Evolutionary conservation across 2,329 filamentous ascomycete species (phyloP), one percentile per base, ranked within the genome.

Genomic region (Verticillium longisporum): DNA sequence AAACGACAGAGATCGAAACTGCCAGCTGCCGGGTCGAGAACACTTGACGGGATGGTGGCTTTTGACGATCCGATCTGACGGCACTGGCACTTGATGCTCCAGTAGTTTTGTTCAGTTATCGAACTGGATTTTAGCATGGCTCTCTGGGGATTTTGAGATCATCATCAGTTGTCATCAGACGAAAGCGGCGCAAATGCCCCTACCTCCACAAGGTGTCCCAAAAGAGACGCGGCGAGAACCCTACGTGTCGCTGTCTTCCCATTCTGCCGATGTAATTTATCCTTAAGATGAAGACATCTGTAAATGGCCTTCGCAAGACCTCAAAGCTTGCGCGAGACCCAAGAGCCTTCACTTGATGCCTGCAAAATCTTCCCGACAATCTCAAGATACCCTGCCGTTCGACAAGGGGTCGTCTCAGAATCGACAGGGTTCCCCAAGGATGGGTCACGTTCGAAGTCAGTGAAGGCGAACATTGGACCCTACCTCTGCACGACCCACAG

Each of bases 351-450:
- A 11, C 26, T 21, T 26, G 7, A 21, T 11, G 45, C n/a, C 6
- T 50, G 45, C 45, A 50, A 50, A 50, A 9, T 50, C 45, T 50
- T 26, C 10, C n/a, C 45, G 45, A 50, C 21, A 56, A 56, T 56
- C 32, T 56, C 32, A n/a, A 56, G 55, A n/a, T 33, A 6, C 61
- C 62, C 59, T 61, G 61, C 59, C 60, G 37, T 45, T 11, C 26
- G 55, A 63, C 72, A 62, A 61, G 72, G 73, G 72, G 55, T 1
- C 67, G 73, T 74, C 69, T 73, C 73, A 74, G 68, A 69, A 67
- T 65, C 66, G 64, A 69, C 69, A 66, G 61, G 71, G 70, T 67
- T 68, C 72, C 71, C 70, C 67, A 72, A 69, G 68, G 63, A 64
- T 60, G 61, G 55, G 60, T 57, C 54, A 55, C 45, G 21, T 36